Evolutionary conservation across 306 rosid genomes (phyloP), one percentile per base, ranked within the genome.

Genomic region (Lotus japonicus): DNA sequence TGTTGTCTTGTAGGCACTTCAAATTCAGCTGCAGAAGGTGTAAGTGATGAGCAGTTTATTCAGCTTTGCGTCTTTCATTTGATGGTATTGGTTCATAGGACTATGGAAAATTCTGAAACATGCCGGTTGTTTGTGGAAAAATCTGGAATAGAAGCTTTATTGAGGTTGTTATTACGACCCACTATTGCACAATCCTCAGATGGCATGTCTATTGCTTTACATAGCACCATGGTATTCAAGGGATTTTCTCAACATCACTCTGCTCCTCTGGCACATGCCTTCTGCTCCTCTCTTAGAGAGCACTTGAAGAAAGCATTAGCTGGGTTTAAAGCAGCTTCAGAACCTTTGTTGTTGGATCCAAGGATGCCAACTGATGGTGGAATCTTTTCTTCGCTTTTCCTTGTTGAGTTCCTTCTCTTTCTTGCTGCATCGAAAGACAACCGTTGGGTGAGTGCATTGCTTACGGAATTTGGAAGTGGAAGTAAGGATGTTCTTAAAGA

Each of bases 221-320:
- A 95, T 64, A 88, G 97, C 83, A 95, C 96, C 52, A 95, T 95
- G 99, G 97, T 95, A 52, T 95, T 95, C 83, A 95, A 95, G 77
- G 92, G 97, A 52, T 91, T 95, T 78, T 85, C 99, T 38, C 99
- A 95, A 53, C 96, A 95, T 81, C 99, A 95, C 76, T 91, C 99
- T 18, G 80, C 95, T 83, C 78, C 89, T 33, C 83, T 95, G 77
- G 92, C 97, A 31, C 92, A 80, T 9, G 97, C 96, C 31, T 91
- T 95, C 73, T 95, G 99, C 76, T 83, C 91, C 61, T 81, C 88
- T 60, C 97, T 95, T 23, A 80, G 88, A 66, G 88, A 81, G 13
- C 97, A 95, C 68, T 78, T 95, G 71, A 90, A 88, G 87, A 89
- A 85, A 83, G 89, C 95, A 16, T 77, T 95, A 78, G 70, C 68